Conservation (phyloP, 2,329 filamentous ascomycete species). For the Teratosphaeria nubilosa region DNA sequence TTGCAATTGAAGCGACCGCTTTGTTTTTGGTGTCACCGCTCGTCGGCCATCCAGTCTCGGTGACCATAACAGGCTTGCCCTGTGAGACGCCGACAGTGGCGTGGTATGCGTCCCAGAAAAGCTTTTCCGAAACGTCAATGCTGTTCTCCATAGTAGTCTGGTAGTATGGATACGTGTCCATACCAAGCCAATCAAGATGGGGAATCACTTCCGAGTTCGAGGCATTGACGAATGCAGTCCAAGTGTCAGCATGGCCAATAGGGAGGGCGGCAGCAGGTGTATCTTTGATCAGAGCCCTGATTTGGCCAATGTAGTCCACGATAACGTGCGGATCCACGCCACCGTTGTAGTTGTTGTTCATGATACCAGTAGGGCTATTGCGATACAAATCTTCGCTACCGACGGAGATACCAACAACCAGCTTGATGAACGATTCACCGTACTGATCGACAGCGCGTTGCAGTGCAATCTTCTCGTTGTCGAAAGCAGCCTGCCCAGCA, state of each 20-base stretch:
- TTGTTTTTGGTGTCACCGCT: slow-evolving; percentile 53
- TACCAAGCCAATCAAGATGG: slow-evolving; percentile 66
- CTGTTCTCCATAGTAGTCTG: slow-evolving; percentile 58
- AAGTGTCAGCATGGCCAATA: slow-evolving; percentile 86
- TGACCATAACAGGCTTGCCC: slow-evolving; percentile 71
- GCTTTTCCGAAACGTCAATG: slow-evolving; percentile 51
- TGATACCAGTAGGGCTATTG: slow-evolving; percentile 57
- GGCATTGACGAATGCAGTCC: slow-evolving; percentile 60
- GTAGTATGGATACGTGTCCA: slow-evolving; percentile 62
- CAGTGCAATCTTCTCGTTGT: slow-evolving; percentile 66
- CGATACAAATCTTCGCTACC: slow-evolving; percentile 68
- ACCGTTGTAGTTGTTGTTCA: slow-evolving; percentile 46
- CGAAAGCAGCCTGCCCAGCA: slow-evolving; percentile 40
- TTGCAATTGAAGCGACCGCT: slow-evolving; percentile 53
- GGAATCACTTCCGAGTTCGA: slow-evolving; percentile 62
- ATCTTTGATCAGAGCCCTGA: slow-evolving; percentile 52
- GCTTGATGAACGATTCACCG: slow-evolving; percentile 48
- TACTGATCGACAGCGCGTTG: slow-evolving; percentile 58
- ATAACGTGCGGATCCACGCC: slow-evolving; percentile 55
- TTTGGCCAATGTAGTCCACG: slow-evolving; percentile 59
- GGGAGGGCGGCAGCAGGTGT: slow-evolving; percentile 45
- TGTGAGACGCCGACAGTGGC: slow-evolving; percentile 49
- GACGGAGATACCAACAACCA: slow-evolving; percentile 70
- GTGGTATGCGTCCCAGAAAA: slow-evolving; percentile 59
- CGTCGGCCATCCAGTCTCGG: slow-evolving; percentile 81